Base-by-base conservation (phyloP, 169 alveolate species). In the Eimeria maxima region DNA sequence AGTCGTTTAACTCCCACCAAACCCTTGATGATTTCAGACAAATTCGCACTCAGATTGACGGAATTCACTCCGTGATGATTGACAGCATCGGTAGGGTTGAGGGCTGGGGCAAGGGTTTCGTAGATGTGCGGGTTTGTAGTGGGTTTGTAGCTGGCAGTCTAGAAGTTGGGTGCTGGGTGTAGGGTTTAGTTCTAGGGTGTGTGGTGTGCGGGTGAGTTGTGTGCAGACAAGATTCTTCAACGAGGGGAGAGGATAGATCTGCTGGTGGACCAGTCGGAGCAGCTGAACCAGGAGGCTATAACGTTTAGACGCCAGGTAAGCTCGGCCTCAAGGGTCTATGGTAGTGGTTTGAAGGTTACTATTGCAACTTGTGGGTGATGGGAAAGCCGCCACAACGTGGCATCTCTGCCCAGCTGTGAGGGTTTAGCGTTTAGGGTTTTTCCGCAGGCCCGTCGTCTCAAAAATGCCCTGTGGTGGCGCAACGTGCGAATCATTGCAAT, bases 191-290 rank as follows among this genome's bases (percentile, higher is more conserved):
- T 8, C 0, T 4, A 53, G 33, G 93, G 93, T 84, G 53, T 18
- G 44, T 24, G 44, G 29, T 67, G 44, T 87, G 67, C 24, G 63
- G 44, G 29, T 67, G 44, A 63, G 67, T 20, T 42, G 33, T 65
- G 53, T 5, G 53, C 95, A 91, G 95, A 91, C 63, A 91, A 91
- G 33, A 91, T 91, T 57, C 91, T 91, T 88, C 91, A 91, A 57
- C 90, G 95, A 10, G 95, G 95, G 4, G 95, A 91, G 83, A 88
- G 95, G 81, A 91, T 91, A n/a, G 95, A 91, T 60, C 57, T 91
- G 55, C 91, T 91, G 60, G 95, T 78, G 22, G 90, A 91, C 44
- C 91, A 91, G 71, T 91, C 95, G 8, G 95, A 91, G 95, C 95
- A 81, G 38, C 95, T 91, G 14, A 55, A 91, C n/a, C 95, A 91